These are phyloP conservation scores for Emmonsiellopsis sp. DNA, from an alignment of 2,329 filamentous ascomycete species.

Conservation along the genomic window DNA sequence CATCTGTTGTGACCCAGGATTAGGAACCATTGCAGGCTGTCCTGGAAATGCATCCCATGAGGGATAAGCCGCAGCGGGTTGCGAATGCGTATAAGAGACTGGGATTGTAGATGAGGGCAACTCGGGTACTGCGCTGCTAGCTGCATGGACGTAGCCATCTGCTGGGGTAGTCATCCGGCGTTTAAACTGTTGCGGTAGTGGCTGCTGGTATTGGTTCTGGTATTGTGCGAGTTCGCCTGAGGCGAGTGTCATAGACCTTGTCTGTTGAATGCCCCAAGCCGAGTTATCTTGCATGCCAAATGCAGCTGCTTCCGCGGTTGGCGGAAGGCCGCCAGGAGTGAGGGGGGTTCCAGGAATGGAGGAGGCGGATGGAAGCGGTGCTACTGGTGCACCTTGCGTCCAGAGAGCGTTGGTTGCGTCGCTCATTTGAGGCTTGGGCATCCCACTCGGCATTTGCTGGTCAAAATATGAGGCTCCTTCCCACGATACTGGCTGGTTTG, in stretches of 20 bases:
- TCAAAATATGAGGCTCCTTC: constrained; percentile 29
- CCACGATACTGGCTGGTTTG: constrained; percentile 28
- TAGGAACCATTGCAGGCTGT: not conserved
- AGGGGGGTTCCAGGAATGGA: constrained; percentile 22
- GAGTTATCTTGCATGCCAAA: constrained; percentile 21
- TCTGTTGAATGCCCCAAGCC: constrained; percentile 25
- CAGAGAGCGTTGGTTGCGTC: constrained; percentile 26
- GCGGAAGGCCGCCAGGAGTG: constrained; percentile 21
- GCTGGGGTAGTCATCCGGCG: constrained; percentile 28
- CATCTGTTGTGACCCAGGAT: not conserved
- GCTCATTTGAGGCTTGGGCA: constrained; percentile 23
- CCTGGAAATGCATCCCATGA: not conserved
- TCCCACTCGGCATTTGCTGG: constrained; percentile 22
- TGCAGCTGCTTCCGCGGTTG: constrained; percentile 20
- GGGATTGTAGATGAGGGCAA: not conserved
- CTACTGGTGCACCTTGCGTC: constrained; percentile 20
- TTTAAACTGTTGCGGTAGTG: constrained; percentile 24
- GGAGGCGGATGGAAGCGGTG: constrained; percentile 18
- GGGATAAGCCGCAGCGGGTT: not conserved
- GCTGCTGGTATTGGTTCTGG: constrained; percentile 20
- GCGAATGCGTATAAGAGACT: not conserved
- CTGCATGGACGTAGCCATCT: constrained; percentile 11
- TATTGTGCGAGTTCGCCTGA: constrained; percentile 19
- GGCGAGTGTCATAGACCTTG: constrained; percentile 26
- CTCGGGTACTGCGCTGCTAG: not conserved